Conservation (phyloP, 1,284 basidiomycete species). For the Ganoderma lucidum region DNA sequence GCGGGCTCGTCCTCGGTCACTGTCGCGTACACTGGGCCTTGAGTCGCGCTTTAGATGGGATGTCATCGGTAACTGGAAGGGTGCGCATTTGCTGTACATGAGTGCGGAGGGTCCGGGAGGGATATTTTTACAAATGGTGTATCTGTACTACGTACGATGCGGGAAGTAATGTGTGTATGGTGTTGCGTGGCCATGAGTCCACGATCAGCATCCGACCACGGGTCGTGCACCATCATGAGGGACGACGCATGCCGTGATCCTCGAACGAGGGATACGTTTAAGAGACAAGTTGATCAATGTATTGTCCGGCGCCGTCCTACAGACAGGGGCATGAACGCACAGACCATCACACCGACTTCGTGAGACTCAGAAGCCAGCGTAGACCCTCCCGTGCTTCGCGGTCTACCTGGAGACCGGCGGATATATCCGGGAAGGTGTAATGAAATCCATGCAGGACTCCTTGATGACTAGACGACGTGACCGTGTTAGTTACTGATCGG, state of each 20-base stretch:
- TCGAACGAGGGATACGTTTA: not conserved
- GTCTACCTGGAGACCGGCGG: slow-evolving; percentile 4
- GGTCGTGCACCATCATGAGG: not conserved
- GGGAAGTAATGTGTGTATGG: not conserved
- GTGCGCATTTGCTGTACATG: not conserved
- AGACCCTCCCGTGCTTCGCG: slow-evolving; percentile 12
- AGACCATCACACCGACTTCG: not conserved
- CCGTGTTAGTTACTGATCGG: not conserved
- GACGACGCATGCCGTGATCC: not conserved
- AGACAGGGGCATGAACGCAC: not conserved
- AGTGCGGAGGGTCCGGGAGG: not conserved
- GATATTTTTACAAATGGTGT: not conserved
- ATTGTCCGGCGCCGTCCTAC: not conserved
- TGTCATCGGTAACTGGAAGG: not conserved
- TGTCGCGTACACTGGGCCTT: slow-evolving; percentile 35
- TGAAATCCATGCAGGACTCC: slow-evolving; percentile 23
- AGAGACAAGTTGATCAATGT: no score
- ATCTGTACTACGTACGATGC: not conserved
- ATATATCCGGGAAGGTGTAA: slow-evolving; percentile 8
- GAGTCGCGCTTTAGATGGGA: not conserved
- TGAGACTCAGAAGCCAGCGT: slow-evolving; percentile 16
- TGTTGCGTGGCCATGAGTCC: not conserved
- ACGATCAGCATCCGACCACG: not conserved
- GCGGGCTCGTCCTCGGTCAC: slow-evolving; percentile 35
- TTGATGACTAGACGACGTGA: slow-evolving; percentile 14